Base-by-base conservation (phyloP, 352 stramenopile species). In the Pythium pyrilobum region DNA sequence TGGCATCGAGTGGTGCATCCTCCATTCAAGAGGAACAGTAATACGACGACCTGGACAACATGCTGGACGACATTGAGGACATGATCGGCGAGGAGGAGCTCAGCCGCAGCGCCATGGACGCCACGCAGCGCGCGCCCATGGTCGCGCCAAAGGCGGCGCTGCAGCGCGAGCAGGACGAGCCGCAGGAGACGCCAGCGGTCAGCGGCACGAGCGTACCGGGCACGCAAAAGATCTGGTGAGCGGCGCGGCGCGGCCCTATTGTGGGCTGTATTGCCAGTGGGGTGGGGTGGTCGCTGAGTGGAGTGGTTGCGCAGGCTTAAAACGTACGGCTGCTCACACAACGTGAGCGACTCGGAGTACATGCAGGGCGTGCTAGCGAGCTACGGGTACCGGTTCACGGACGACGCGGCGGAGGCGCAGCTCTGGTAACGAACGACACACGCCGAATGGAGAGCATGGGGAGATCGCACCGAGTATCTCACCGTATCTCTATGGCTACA, bases 301-400 rank as follows among this genome's bases (percentile, higher is more conserved):
- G n/a, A n/a, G n/a, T n/a, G n/a, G 20, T 16, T 42, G 10, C n/a
- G 5, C 41, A 83, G 75, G 82, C 74, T 94, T 23, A 91, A 91
- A 56, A 97, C 88, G 28, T 97, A 94, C 59, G 91, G 91, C 46
- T 97, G 91, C 62, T 87, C 85, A 46, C 91, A 97, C 74, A 97
- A 97, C 47, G 83, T 96, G 48, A 92, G 74, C 59, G 91, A 97
- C 69, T 89, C 78, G 48, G 91, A 97, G 67, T 97, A 97, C 71
- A 97, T 97, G 91, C 73, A 89, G 52, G 91, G 91, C 38, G 68
- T 96, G 52, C 66, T 97, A 25, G 68, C 74, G 37, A 89, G 79
- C 66, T 96, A 97, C 67, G 91, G 91, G 38, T 97, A 97, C 59
- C 73, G 64, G 4, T 87, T 96, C 64, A 84, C 81, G 20, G 71